These are phyloP conservation scores for Forsythia suspensa DNA, from an alignment of 257 asterid genomes.

Conservation along the genomic window DNA sequence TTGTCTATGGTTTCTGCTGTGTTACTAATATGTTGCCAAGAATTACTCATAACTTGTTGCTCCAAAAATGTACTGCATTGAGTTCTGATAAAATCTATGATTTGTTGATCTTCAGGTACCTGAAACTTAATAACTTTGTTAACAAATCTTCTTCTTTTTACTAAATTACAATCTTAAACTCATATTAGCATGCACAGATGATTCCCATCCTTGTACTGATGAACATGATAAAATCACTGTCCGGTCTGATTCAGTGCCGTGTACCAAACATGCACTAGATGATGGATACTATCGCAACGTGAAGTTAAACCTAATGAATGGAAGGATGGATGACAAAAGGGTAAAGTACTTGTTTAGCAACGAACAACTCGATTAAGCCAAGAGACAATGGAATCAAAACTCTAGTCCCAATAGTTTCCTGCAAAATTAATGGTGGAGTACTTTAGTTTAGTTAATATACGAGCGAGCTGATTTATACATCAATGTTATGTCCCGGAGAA, in stretches of 20 bases:
- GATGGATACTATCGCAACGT: background rate
- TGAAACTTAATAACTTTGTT: slow-evolving; percentile 6
- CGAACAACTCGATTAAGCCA: slow-evolving; percentile 52
- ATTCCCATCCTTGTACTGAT: background rate
- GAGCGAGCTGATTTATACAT: no score
- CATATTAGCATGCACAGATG: background rate
- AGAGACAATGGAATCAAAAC: slow-evolving; percentile 41
- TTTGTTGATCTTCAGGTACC: slow-evolving; percentile 52
- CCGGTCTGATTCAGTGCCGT: background rate
- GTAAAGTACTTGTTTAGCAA: slow-evolving; percentile 38
- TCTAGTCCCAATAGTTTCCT: slow-evolving; percentile 52
- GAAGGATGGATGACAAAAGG: no score
- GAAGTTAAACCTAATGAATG: background rate
- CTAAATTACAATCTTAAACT: no score
- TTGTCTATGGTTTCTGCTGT: slow-evolving; percentile 25
- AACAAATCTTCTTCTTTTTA: background rate
- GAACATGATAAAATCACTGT: background rate
- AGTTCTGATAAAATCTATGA: slow-evolving; percentile 39
- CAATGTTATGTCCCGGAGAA: background rate
- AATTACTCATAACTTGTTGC: slow-evolving; percentile 32
- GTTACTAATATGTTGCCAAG: slow-evolving; percentile 23
- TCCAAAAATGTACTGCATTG: slow-evolving; percentile 39
- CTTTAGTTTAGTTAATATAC: background rate
- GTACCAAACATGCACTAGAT: background rate
- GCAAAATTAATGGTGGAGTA: slow-evolving; percentile 3